Conservation (phyloP, 306 rosid species). For the Cucurbita maxima region DNA sequence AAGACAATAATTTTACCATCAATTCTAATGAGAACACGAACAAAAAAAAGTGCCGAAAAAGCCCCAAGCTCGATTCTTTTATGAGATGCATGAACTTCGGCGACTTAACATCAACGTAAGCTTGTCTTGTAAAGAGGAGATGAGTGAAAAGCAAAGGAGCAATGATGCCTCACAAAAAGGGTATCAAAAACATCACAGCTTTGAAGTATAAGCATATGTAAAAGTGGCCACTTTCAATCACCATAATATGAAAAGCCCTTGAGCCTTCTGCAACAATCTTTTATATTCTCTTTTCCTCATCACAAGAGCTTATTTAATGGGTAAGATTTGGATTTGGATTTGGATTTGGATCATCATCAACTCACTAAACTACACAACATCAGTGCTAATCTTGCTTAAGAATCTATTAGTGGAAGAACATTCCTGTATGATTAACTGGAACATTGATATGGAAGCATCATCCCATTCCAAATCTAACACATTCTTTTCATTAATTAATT, state of each 20-base stretch:
- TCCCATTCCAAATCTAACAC: background rate
- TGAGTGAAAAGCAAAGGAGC: background rate
- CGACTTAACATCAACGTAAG: background rate
- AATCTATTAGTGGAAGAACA: background rate
- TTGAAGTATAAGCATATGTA: background rate
- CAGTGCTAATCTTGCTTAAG: background rate
- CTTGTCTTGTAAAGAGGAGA: constrained; percentile 1
- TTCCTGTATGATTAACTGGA: background rate
- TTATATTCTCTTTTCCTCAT: background rate
- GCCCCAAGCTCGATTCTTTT: background rate
- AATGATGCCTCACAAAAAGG: background rate
- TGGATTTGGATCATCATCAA: background rate
- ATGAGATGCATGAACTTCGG: constrained; percentile 2
- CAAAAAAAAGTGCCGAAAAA: background rate
- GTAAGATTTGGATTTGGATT: background rate
- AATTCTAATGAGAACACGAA: background rate
- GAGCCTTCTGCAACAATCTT: background rate
- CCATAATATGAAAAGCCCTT: background rate
- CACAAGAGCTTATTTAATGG: background rate
- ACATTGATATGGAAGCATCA: background rate
- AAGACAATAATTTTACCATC: background rate
- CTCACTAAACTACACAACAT: too few species aligned
- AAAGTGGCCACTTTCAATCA: background rate
- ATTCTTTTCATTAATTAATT: background rate
- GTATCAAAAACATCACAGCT: background rate